phyloP scores from a whole-genome alignment of 1,284 basidiomycete genomes.

The Xerocomus amazonicus region DNA sequence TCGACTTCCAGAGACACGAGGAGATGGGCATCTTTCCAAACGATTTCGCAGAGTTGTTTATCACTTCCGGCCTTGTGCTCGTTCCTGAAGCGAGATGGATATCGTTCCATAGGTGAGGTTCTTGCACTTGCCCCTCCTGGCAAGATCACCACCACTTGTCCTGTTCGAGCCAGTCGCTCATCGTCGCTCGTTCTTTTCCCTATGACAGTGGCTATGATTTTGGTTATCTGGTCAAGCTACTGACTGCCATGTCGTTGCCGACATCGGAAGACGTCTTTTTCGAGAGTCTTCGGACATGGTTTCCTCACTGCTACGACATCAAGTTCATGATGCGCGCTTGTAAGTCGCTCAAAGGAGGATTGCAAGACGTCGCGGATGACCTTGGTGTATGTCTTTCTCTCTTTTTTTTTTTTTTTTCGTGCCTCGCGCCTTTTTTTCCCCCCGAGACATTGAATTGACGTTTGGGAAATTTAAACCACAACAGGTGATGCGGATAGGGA shows the following conservation, averaged over 20 bases:
- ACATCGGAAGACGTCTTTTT: slow-evolving; percentile 91
- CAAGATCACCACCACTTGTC: neutral
- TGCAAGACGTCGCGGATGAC: slow-evolving; percentile 96
- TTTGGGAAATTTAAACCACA: neutral
- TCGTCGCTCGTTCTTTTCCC: slow-evolving; percentile 1
- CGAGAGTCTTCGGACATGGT: slow-evolving; percentile 86
- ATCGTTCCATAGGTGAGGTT: slow-evolving; percentile 89
- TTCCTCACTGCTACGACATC: slow-evolving; percentile 96
- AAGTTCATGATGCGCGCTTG: slow-evolving; percentile 93
- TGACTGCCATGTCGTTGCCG: slow-evolving; percentile 87
- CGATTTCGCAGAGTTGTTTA: slow-evolving; percentile 96
- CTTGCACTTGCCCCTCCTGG: neutral
- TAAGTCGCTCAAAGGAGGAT: slow-evolving; percentile 87
- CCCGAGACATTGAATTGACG: neutral
- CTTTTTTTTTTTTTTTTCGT: slow-evolving; percentile 9
- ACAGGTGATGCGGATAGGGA: slow-evolving; percentile 85
- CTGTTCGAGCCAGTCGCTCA: slow-evolving; percentile 5
- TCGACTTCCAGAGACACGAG: slow-evolving; percentile 93
- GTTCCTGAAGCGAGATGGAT: slow-evolving; percentile 94
- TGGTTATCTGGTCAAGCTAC: slow-evolving; percentile 95
- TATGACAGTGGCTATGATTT: slow-evolving; percentile 91
- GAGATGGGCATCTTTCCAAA: slow-evolving; percentile 91
- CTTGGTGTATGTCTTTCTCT: slow-evolving; percentile 56
- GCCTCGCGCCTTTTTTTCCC: neutral
- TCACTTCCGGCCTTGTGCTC: slow-evolving; percentile 92